phyloP scores from a whole-genome alignment of 495 filamentous ascomycete species.

The Annulohypoxylon nitens region DNA sequence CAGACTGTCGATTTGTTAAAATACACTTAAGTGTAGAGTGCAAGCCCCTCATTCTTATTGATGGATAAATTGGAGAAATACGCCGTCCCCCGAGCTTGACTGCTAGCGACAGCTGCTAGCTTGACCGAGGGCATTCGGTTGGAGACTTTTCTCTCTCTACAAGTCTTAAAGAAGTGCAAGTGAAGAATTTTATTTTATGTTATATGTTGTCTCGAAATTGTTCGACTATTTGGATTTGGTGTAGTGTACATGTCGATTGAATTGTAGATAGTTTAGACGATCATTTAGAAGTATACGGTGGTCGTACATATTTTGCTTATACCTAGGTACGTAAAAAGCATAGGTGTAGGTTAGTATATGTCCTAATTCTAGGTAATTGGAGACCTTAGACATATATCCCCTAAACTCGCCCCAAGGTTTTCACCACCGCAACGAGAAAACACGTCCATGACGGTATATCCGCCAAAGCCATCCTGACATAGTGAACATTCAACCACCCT shows the following conservation, averaged over 20 bases:
- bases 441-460: conserved; percentile 50
- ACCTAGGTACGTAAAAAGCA: neutral
- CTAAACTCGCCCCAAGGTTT: conserved; percentile 40
- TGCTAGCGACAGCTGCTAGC: neutral
- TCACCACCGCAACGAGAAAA: conserved; percentile 45
- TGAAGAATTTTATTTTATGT: neutral
- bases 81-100: conserved; percentile 21
- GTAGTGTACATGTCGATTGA: neutral
- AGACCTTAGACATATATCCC: neutral
- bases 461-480: conserved; percentile 35
- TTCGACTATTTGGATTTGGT: neutral
- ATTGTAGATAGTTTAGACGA: no score
- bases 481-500: conserved; percentile 45
- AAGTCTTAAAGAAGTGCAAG: neutral
- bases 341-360: neutral
- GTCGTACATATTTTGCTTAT: neutral
- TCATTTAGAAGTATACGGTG: no score
- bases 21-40: conserved; percentile 27
- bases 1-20: neutral
- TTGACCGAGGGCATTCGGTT: conserved; percentile 14
- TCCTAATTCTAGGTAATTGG: neutral
- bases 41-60: conserved; percentile 32
- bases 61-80: conserved; percentile 43
- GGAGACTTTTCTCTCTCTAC: neutral
- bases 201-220: neutral